Base-by-base conservation (phyloP, 352 stramenopile species). In the Aphanomyces cochlioides region DNA sequence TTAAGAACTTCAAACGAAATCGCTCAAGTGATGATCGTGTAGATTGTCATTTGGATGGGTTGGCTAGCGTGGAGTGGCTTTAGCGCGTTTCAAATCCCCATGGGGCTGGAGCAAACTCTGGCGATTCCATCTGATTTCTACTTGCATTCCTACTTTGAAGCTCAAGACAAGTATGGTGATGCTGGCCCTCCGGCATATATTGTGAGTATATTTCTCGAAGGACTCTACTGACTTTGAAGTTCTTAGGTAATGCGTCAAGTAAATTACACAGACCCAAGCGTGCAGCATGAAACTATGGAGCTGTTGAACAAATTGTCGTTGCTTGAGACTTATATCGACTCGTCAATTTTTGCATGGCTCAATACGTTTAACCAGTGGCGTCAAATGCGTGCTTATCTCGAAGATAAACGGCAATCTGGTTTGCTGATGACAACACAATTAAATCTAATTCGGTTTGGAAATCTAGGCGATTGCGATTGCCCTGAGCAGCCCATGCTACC, bases 61-160 rank as follows among this genome's bases (percentile, higher is more conserved):
- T 67, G 77, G 21, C 45, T 77, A 12, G 60, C 47, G 7, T 57
- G 72, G 40, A 93, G 89, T 66, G 66, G 78, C 12, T 77, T 89
- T 36, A 87, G 83, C 8, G 82, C 81, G 2, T 74, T 63, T 0
- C 73, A 89, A n/a, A 75, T 96, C n/a, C 80, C 79, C 21, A 78
- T 97, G 37, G 90, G 90, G 4, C 79, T 97, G 4, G 85, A 96
- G 63, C 90, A 96, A 77, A 84, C 95, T 66, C 78, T 96, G 58
- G 90, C 89, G 0, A 83, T 96, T 12, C 90, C 90, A 5, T 86
- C 83, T 0, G 85, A 96, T 57, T 96, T 92, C 50, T 96, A 96
- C 58, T 73, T 97, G 7, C 86, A 96, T 66, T 82, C 90, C 40
- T 97, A 96, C 66, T 97, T 96, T 69, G 74, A 92, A 47, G 81